Evolutionary conservation across 441 rosid species (phyloP).

Genomic region (Francoa sonchifolia): DNA sequence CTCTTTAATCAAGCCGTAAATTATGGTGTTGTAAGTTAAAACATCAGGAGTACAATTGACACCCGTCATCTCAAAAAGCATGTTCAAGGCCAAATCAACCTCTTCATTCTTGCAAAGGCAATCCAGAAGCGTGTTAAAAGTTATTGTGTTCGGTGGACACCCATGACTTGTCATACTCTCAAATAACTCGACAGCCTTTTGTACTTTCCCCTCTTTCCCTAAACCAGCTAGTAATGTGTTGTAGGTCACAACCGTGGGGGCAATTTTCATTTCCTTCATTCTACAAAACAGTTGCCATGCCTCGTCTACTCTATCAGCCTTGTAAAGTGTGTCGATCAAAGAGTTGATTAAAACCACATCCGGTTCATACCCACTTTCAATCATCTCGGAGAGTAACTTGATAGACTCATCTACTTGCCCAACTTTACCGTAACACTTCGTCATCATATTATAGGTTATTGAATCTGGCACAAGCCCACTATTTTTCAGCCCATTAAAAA

Average conservation of each 20-base stretch:
- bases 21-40: slow-evolving; percentile 69
- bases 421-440: slow-evolving; percentile 73
- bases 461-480: slow-evolving; percentile 67
- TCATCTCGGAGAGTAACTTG: slow-evolving; percentile 67
- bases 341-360: slow-evolving; percentile 73
- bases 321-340: slow-evolving; percentile 62
- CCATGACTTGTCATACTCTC: slow-evolving; percentile 45
- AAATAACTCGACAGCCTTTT: slow-evolving; percentile 46
- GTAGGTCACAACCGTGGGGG: slow-evolving; percentile 79
- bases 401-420: slow-evolving; percentile 73
- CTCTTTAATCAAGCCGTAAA: slow-evolving; percentile 56
- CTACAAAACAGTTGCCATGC: slow-evolving; percentile 74
- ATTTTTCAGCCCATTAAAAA: slow-evolving; percentile 49
- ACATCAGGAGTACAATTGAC: slow-evolving; percentile 67
- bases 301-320: slow-evolving; percentile 62
- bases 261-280: slow-evolving; percentile 57
- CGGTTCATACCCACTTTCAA: slow-evolving; percentile 47
- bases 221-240: slow-evolving; percentile 68
- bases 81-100: slow-evolving; percentile 52
- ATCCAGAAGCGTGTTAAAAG: slow-evolving; percentile 75
- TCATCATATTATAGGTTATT: slow-evolving; percentile 90
- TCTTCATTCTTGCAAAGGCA: slow-evolving; percentile 86
- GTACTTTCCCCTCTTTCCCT: slow-evolving; percentile 60
- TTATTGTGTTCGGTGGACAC: slow-evolving; percentile 62
- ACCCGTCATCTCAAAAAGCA: slow-evolving; percentile 49